phyloP scores from a whole-genome alignment of 78 protist species.

The Dictyostelium discoideum region DNA sequence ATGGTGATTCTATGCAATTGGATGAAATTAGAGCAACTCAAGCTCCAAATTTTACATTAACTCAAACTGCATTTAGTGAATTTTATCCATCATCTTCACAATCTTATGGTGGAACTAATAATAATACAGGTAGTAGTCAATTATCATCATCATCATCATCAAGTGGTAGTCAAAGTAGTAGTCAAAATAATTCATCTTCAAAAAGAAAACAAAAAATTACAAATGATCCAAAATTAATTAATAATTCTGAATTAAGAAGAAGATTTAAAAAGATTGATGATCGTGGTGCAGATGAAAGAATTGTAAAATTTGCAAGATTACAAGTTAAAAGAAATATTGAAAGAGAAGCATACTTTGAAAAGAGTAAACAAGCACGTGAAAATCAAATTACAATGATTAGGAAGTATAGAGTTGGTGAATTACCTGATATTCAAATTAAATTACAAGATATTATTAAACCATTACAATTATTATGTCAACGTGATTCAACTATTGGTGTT shows the following conservation, averaged over 20 bases:
- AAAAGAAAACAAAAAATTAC: background rate
- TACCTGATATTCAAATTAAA: constrained; percentile 86
- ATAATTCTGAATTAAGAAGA: constrained; percentile 20
- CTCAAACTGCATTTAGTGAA: constrained; percentile 62
- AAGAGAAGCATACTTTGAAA: constrained; percentile 21
- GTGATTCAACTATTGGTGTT: constrained; percentile 74
- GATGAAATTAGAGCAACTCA: constrained; percentile 65
- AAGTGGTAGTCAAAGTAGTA: background rate
- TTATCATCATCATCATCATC: no score
- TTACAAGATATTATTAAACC: constrained; percentile 76
- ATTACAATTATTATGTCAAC: constrained; percentile 25
- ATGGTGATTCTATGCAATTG: background rate
- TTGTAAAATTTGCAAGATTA: constrained; percentile 38
- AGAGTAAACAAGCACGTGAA: constrained; percentile 58
- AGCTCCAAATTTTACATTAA: constrained; percentile 37
- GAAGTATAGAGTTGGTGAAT: constrained; percentile 86
- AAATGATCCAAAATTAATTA: background rate
- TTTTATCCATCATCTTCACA: constrained; percentile 73
- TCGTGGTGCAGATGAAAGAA: background rate
- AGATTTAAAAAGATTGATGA: constrained; percentile 51
- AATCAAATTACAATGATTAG: constrained; percentile 78
- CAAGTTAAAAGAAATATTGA: constrained; percentile 45
- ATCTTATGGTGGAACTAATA: background rate
- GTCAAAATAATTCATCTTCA: background rate
- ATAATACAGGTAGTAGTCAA: background rate